Evolutionary conservation across 2,329 filamentous ascomycete genomes (phyloP), one percentile per base, ranked within the genome.

Genomic region (Claviceps cyperi): DNA sequence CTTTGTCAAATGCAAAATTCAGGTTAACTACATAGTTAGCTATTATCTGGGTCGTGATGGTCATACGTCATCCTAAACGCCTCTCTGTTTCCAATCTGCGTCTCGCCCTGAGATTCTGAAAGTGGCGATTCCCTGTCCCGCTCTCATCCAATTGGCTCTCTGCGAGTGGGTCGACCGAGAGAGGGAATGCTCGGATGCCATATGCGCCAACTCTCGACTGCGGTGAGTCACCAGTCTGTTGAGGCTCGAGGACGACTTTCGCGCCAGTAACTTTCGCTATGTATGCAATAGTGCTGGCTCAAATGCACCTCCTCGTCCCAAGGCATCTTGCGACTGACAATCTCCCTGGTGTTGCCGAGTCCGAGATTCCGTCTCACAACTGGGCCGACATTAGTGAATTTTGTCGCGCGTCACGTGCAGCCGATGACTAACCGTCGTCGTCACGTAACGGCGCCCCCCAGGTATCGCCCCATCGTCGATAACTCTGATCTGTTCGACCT

Each of bases 381-480:
- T 32, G 28, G n/a, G 28, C 9, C 28, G 28, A 32, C 28, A 9
- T 32, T 32, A 8, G 9, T 32, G 9, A 32, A 32, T 32, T 32
- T 32, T 32, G 11, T 32, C 28, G 28, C 28, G 28, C 47, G 36
- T 49, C 47, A 49, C 47, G 47, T 49, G 47, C 17, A 44, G 21
- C 3, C 19, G 47, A 49, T 49, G 47, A 49, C 40, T 43, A 44
- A 41, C 14, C 17, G 19, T 49, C 40, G 37, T 21, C 41, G 22
- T 28, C 41, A 40, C 40, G 17, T 11, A 32, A 32, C 9, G 28
- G 7, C 24, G 24, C 24, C 22, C 22, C 8, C 8, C 24, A 11
- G 9, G 28, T 32, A 32, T 32, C 28, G 28, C 28, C 28, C 28
- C 28, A 32, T 32, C 28, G 28, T 38, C 36, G n/a, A n/a, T 38